These are phyloP conservation scores for Musa acuminata DNA, from an alignment of 176 grass and related monocot genomes.

Conservation along the genomic window DNA sequence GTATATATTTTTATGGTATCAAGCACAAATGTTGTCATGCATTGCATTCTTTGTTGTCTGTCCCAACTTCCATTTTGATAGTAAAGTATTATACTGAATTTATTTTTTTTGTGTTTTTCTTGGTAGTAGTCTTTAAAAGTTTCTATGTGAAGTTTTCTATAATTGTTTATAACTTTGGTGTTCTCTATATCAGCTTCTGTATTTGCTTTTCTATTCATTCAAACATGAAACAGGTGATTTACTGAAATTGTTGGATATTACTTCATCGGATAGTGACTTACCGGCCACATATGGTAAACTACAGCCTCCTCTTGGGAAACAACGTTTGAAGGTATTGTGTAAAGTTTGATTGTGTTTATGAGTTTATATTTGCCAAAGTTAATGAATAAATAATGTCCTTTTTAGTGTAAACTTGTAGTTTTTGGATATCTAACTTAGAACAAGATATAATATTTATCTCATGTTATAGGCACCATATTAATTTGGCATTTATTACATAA, in stretches of 20 bases:
- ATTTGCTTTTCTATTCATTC: not conserved
- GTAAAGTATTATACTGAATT: too few relatives aligned
- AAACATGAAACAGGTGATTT: conserved; percentile 49
- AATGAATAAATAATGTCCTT: not conserved
- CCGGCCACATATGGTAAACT: conserved; percentile 62
- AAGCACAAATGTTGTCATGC: too few relatives aligned
- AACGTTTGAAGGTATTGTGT: conserved; percentile 62
- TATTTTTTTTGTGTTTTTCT: too few relatives aligned
- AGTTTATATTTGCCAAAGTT: not conserved
- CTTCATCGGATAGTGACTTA: conserved; percentile 47
- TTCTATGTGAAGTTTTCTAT: too few relatives aligned
- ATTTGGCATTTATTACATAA: not conserved
- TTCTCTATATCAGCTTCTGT: not conserved
- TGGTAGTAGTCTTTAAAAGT: too few relatives aligned
- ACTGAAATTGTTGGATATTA: conserved; percentile 76
- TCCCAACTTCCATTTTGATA: too few relatives aligned
- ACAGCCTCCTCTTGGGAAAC: conserved; percentile 73
- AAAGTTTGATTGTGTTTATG: not conserved
- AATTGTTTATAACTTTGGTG: too few relatives aligned
- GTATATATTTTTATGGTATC: too few relatives aligned
- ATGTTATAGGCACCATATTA: not conserved
- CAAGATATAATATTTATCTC: not conserved
- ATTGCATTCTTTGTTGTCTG: too few relatives aligned
- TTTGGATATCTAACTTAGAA: not conserved
- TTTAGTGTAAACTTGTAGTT: not conserved